Conservation (phyloP, 306 rosid species). For the Purshia tridentata region DNA sequence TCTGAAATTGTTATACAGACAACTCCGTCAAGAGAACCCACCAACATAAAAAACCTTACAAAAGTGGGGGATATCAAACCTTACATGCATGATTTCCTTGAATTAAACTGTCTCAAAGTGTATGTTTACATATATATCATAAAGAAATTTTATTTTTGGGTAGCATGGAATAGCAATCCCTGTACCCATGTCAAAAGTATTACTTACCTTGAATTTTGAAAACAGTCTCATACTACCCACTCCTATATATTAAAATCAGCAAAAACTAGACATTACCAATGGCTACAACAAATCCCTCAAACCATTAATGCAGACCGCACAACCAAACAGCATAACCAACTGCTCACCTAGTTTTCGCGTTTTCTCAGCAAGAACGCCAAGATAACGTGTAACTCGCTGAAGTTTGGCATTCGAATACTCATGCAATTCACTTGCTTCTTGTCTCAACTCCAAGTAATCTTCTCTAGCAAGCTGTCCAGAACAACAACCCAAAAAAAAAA, state of each 20-base stretch:
- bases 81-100: too few relatives aligned
- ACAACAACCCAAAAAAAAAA: constrained; percentile 9
- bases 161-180: constrained; percentile 21
- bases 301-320: constrained; percentile 6
- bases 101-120: too few relatives aligned
- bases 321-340: constrained; percentile 23
- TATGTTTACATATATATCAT: too few relatives aligned
- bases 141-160: neutral
- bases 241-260: too few relatives aligned
- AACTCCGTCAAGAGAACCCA: constrained; percentile 28
- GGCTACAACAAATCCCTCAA: neutral
- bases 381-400: constrained; percentile 86
- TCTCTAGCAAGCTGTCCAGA: constrained; percentile 82
- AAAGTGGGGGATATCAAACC: neutral
- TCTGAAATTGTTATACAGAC: constrained; percentile 49
- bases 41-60: constrained; percentile 3
- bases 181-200: neutral
- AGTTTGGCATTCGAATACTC: constrained; percentile 93
- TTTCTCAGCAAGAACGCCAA: constrained; percentile 90
- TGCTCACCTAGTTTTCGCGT: constrained; percentile 73
- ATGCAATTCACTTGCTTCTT: constrained; percentile 90
- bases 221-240: constrained; percentile 1
- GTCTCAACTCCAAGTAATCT: constrained; percentile 77
- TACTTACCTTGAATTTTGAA: neutral
- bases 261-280: too few relatives aligned